phyloP scores from a whole-genome alignment of 495 filamentous ascomycete genomes.

The Polyplosphaeria fusca region DNA sequence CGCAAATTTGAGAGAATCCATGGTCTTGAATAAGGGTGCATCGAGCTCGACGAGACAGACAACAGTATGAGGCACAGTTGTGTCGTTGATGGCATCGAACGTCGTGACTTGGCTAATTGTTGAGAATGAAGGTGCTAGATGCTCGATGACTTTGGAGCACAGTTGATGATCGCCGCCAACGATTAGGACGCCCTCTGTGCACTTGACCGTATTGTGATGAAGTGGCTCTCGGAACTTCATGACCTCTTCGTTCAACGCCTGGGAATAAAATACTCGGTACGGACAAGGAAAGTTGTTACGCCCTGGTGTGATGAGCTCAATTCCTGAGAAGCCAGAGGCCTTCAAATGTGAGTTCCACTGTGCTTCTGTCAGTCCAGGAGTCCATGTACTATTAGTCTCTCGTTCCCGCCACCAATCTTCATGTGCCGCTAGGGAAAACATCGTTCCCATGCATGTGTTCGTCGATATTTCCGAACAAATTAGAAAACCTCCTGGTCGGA shows the following conservation, averaged over 20 bases:
- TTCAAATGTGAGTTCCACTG: conserved; percentile 8
- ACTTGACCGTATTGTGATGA: too few species aligned
- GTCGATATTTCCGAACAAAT: conserved; percentile 3
- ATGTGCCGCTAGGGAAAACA: not conserved
- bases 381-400: not conserved
- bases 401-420: conserved; percentile 9
- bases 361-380: not conserved
- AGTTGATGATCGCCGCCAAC: not conserved
- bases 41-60: conserved; percentile 49
- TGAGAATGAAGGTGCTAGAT: not conserved
- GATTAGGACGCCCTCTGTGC: not conserved
- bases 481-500: conserved; percentile 13
- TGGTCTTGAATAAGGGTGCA: conserved; percentile 43
- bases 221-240: conserved; percentile 6
- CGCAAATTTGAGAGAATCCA: conserved; percentile 38
- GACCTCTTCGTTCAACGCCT: conserved; percentile 9
- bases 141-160: not conserved
- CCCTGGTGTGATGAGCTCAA: conserved; percentile 1
- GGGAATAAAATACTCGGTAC: not conserved
- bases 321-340: conserved; percentile 4
- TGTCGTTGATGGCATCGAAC: not conserved
- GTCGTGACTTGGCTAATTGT: not conserved
- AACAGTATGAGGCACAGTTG: conserved; percentile 35
- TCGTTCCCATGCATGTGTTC: not conserved
- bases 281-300: not conserved